Conservation (phyloP, 2,329 filamentous ascomycete genomes). For the Huntiella decipiens region DNA sequence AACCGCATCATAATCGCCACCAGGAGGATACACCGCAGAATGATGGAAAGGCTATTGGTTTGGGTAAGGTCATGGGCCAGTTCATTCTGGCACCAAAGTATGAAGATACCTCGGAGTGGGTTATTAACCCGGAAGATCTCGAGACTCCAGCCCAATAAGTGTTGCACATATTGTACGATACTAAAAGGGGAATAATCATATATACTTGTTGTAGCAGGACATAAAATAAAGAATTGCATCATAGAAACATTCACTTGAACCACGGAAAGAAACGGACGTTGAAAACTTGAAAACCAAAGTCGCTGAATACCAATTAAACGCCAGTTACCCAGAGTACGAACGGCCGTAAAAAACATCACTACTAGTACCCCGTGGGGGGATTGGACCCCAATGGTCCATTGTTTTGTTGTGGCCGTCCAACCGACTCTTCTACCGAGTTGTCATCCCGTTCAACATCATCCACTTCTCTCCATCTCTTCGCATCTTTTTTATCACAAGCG, state of each 20-base stretch:
- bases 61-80: conserved; percentile 44
- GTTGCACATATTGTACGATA: too few species aligned
- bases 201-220: too few species aligned
- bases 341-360: background rate
- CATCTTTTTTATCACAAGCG: too few species aligned
- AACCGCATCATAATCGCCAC: conserved; percentile 18
- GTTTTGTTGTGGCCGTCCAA: conserved; percentile 4
- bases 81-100: conserved; percentile 41
- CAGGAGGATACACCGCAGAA: conserved; percentile 25
- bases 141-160: conserved; percentile 8
- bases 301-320: too few species aligned
- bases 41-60: conserved; percentile 22
- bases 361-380: conserved; percentile 3
- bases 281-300: too few species aligned
- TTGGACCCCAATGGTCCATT: conserved; percentile 8
- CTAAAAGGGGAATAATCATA: too few species aligned
- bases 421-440: conserved; percentile 4
- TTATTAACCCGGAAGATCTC: conserved; percentile 21
- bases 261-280: too few species aligned
- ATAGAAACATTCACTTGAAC: too few species aligned
- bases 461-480: too few species aligned
- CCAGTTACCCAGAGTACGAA: too few species aligned
- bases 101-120: conserved; percentile 38
- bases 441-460: background rate
- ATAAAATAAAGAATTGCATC: too few species aligned